Conservation (phyloP, 768 basidiomycete species). For the Tubosaeta sp. region DNA sequence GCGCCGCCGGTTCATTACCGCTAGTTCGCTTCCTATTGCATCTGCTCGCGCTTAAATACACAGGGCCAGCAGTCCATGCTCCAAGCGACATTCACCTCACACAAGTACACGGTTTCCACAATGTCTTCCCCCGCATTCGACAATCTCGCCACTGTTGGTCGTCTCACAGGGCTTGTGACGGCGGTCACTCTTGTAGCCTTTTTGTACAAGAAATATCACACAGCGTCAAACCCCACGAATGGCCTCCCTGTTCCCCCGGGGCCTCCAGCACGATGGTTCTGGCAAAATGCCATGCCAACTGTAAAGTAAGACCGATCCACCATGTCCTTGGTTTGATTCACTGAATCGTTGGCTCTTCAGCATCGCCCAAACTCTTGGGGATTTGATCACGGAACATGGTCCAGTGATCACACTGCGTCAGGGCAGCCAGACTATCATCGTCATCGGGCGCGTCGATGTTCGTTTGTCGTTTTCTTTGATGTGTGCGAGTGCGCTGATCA, state of each 20-base stretch:
- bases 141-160: not conserved
- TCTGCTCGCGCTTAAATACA: not conserved
- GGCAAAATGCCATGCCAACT: constrained; percentile 18
- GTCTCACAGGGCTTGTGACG: constrained; percentile 3
- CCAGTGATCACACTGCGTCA: constrained; percentile 52
- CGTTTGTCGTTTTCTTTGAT: not conserved
- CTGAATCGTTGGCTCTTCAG: not conserved
- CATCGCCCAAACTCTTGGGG: constrained; percentile 35
- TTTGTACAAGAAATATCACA: constrained; percentile 2
- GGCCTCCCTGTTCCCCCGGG: constrained; percentile 23
- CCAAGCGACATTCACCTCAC: not conserved
- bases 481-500: not conserved
- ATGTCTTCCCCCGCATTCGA: constrained; percentile 2
- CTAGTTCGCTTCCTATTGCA: not conserved
- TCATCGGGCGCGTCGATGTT: constrained; percentile 23
- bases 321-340: not conserved
- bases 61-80: not conserved
- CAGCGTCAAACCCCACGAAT: not conserved
- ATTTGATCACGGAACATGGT: constrained; percentile 54
- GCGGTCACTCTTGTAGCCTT: not conserved
- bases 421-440: constrained; percentile 29
- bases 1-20: not conserved
- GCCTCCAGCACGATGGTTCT: constrained; percentile 23
- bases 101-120: not conserved
- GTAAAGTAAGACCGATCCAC: constrained; percentile 12